Evolutionary conservation across 1,284 basidiomycete genomes (phyloP), one percentile per base, ranked within the genome.

Genomic region (Leccinum griseonigrum): DNA sequence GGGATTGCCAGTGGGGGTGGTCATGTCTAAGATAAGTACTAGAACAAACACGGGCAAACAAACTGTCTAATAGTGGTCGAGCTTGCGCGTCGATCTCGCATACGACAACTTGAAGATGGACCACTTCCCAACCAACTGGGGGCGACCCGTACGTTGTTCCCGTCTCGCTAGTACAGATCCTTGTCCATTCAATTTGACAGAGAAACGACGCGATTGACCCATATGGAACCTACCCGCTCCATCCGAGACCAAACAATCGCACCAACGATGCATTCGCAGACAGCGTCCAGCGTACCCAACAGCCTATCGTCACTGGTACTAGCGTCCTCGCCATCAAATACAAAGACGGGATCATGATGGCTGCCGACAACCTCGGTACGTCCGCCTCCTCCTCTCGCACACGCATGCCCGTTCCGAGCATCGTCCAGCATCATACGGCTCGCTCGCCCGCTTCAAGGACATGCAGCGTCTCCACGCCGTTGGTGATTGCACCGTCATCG

Each of bases 301-400:
- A 97, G 71, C 97, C 97, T 7, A 91, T 99, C 65, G 95, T 98
- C 14, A 99, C 97, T 0, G 97, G 97, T 68, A 97, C 97, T 4
- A 96, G 93, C 60, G 94, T 99, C 8, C 84, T 99, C 43, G 97
- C 92, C 6, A 82, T 99, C 75, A 92, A 92, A 77, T 99, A 87
- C 84, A 95, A 96, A 76, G 95, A 94, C 70, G 97, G 97, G 3
- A 88, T 99, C 67, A 98, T 99, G 94, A 88, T 99, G 81, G 95
- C 97, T n/a, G 94, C 97, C 38, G 97, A 99, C 81, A 98, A 92
- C 69, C 89, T 99, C 57, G 95, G 95, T 95, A 63, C 62, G 76
- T 70, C 32, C 38, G 31, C 26, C n/a, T 34, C 58, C n/a, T 13
- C 46, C 22, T 11, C 40, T 57, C 50, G 32, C 48, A 46, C 16